Percentiles rank a stretch among this genome's conserved stretches.
phyloP scores from a whole-genome alignment of 441 rosid species.

The Corymbia citriodora region DNA sequence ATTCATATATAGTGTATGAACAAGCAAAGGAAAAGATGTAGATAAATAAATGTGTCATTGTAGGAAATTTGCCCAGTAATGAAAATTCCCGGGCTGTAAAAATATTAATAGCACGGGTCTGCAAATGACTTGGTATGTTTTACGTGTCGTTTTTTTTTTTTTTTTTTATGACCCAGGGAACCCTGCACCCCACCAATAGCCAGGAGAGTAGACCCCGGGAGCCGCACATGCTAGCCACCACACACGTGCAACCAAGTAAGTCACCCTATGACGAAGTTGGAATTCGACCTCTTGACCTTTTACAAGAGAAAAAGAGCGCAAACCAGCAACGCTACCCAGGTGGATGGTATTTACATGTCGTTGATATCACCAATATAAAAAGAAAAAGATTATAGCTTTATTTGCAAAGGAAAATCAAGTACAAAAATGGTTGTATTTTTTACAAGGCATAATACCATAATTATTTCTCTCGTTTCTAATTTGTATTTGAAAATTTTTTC shows the following conservation, averaged over 20 bases:
- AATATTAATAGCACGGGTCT: no score
- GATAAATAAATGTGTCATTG: not conserved
- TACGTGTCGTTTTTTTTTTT: not conserved
- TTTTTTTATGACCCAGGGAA: no score
- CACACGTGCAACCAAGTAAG: no score
- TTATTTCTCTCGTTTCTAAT: not conserved
- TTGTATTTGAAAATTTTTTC: not conserved
- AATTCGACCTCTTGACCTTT: no score
- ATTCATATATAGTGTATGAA: not conserved
- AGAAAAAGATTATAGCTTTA: not conserved
- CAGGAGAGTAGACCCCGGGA: no score
- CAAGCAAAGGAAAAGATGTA: not conserved
- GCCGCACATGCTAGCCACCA: no score
- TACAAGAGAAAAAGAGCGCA: no score
- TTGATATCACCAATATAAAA: not conserved
- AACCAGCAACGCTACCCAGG: no score
- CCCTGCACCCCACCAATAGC: no score
- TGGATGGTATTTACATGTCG: no score
- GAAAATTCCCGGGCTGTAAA: not conserved
- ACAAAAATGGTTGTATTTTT: not conserved
- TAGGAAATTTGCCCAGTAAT: not conserved
- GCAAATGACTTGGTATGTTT: not conserved
- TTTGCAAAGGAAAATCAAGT: not conserved
- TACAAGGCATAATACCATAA: not conserved
- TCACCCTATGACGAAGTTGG: no score